Conservation (phyloP, 1,139 yeast species). For the Magnusiomyces suaveolens region DNA sequence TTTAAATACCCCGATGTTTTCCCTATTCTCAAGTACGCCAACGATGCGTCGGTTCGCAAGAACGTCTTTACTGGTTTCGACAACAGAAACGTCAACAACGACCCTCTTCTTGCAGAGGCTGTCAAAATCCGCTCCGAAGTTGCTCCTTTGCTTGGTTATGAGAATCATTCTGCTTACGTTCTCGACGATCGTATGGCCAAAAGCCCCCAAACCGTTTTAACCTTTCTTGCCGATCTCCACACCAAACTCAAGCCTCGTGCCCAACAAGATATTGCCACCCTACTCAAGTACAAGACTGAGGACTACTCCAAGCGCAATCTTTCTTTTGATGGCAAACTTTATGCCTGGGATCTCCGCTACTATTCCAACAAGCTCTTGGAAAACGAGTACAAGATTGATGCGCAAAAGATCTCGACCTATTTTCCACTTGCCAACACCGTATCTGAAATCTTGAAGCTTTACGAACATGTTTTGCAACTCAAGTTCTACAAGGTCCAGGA, state of each 20-base stretch:
- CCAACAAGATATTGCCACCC: conserved; percentile 40
- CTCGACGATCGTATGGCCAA: conserved; percentile 78
- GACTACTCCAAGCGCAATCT: conserved; percentile 42
- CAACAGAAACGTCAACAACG: conserved; percentile 53
- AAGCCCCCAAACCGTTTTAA: conserved; percentile 46
- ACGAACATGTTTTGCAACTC: conserved; percentile 57
- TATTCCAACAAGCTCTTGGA: conserved; percentile 58
- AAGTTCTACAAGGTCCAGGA: conserved; percentile 49
- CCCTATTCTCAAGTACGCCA: conserved; percentile 68
- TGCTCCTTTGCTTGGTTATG: conserved; percentile 56
- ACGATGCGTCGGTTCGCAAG: conserved; percentile 53
- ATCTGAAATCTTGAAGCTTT: conserved; percentile 55
- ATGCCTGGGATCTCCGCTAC: conserved; percentile 66
- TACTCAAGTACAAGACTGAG: conserved; percentile 45
- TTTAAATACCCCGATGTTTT: conserved; percentile 72
- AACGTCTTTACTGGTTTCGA: conserved; percentile 57
- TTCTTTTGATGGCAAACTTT: conserved; percentile 38
- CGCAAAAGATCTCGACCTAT: conserved; percentile 60
- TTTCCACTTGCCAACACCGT: conserved; percentile 68
- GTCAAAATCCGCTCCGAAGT: conserved; percentile 51
- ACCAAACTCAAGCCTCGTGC: conserved; percentile 52
- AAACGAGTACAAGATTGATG: conserved; percentile 60
- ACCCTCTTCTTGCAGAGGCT: conserved; percentile 48
- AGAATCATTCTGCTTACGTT: conserved; percentile 55
- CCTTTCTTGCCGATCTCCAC: conserved; percentile 53